phyloP scores from a whole-genome alignment of 345 rosid genomes.

The Lenwebbia sp. region DNA sequence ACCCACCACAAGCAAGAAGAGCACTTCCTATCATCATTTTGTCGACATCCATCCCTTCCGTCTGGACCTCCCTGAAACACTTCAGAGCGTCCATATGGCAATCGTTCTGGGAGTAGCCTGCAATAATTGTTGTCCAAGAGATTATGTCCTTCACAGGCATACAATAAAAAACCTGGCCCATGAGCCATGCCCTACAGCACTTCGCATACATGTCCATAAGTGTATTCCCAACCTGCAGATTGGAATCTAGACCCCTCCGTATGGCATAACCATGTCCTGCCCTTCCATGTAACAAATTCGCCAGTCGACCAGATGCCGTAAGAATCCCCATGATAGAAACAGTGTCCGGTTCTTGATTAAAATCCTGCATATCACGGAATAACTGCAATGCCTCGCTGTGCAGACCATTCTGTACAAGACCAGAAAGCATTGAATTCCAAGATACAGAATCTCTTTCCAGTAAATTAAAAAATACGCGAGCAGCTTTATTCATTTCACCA shows the following conservation, averaged over 20 bases:
- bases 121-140: conserved; percentile 75
- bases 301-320: conserved; percentile 52
- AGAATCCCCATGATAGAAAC: conserved; percentile 42
- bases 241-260: conserved; percentile 39
- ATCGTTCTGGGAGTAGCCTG: conserved; percentile 63
- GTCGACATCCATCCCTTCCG: conserved; percentile 34
- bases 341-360: conserved; percentile 42
- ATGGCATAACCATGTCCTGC: conserved; percentile 70
- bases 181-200: conserved; percentile 41
- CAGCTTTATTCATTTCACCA: conserved; percentile 39
- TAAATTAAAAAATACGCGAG: conserved; percentile 21
- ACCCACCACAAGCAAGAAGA: conserved; percentile 46
- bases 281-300: conserved; percentile 50
- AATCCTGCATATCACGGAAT: conserved; percentile 31
- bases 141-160: conserved; percentile 53
- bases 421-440: conserved; percentile 59
- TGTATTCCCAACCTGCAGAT: conserved; percentile 58
- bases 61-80: conserved; percentile 36
- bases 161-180: conserved; percentile 39
- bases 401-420: conserved; percentile 50
- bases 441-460: conserved; percentile 40
- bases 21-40: conserved; percentile 71
- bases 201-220: conserved; percentile 74
- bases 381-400: conserved; percentile 38
- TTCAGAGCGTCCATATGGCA: conserved; percentile 31